These are phyloP conservation scores for Lipomyces anomalus DNA, from an alignment of 805 yeast species.

Conservation along the genomic window DNA sequence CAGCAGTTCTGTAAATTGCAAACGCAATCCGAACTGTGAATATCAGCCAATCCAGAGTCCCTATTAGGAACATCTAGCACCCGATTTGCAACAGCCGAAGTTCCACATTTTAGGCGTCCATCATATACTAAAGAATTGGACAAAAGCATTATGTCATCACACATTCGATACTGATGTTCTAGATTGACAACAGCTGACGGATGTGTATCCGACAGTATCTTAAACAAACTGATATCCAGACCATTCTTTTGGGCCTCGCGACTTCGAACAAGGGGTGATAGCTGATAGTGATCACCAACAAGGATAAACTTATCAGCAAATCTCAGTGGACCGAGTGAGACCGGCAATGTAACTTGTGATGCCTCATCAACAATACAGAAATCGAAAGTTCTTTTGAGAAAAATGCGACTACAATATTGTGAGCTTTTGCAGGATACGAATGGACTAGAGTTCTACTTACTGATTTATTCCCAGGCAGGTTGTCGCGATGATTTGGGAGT, in stretches of 20 bases:
- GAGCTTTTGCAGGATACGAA: not conserved
- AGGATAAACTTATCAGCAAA: conserved; percentile 72
- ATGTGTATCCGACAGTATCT: conserved; percentile 60
- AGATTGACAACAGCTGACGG: conserved; percentile 74
- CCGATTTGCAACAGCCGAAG: conserved; percentile 55
- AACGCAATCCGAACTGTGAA: conserved; percentile 1
- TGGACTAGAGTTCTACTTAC: conserved; percentile 3
- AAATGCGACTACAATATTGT: conserved; percentile 36
- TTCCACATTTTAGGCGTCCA: conserved; percentile 73
- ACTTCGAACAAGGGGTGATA: conserved; percentile 79
- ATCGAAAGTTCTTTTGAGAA: conserved; percentile 62
- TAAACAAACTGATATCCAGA: conserved; percentile 71
- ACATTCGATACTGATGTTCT: conserved; percentile 86
- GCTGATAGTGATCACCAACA: conserved; percentile 95
- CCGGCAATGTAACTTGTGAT: conserved; percentile 88
- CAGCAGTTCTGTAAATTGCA: conserved; percentile 38
- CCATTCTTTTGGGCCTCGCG: conserved; percentile 61
- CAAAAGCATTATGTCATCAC: conserved; percentile 75
- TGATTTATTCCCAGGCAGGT: conserved; percentile 78
- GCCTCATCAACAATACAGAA: conserved; percentile 96
- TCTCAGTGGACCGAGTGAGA: conserved; percentile 80
- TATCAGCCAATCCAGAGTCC: conserved; percentile 5
- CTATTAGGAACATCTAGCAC: conserved; percentile 45
- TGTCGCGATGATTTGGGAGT: conserved; percentile 74
- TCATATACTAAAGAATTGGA: conserved; percentile 76